phyloP scores from a whole-genome alignment of 768 basidiomycete species.

The Tephrocybe sp. region DNA sequence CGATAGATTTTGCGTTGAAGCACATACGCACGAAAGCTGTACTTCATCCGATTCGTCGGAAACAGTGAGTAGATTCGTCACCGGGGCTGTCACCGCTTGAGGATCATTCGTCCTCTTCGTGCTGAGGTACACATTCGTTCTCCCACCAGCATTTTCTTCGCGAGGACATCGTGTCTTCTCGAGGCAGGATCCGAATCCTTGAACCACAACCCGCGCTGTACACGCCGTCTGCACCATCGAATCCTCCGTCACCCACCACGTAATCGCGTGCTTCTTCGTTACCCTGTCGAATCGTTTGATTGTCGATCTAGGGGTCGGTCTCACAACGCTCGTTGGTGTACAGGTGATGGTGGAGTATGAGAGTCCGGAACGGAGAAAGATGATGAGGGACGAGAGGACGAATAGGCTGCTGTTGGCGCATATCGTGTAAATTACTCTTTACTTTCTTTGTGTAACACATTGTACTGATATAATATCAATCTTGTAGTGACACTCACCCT shows the following conservation, averaged over 20 bases:
- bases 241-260: neutral
- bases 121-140: neutral
- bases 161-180: conserved; percentile 35
- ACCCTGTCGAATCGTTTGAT: conserved; percentile 25
- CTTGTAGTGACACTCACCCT: conserved; percentile 60
- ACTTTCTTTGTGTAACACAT: neutral
- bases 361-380: conserved; percentile 37
- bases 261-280: conserved; percentile 29
- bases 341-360: conserved; percentile 31
- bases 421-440: conserved; percentile 49
- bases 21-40: neutral
- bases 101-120: neutral
- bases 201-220: conserved; percentile 34
- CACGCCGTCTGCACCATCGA: conserved; percentile 31
- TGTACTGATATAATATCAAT: neutral
- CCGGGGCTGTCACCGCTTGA: conserved; percentile 28
- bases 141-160: conserved; percentile 18
- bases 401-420: conserved; percentile 70
- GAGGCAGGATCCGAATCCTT: conserved; percentile 29
- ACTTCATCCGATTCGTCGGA: conserved; percentile 15
- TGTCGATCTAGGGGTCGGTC: conserved; percentile 11
- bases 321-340: neutral
- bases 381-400: conserved; percentile 58
- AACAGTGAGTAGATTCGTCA: conserved; percentile 16
- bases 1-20: conserved; percentile 1